Base-by-base conservation (phyloP, 352 stramenopile species). In the Pythium aphanidermatum region DNA sequence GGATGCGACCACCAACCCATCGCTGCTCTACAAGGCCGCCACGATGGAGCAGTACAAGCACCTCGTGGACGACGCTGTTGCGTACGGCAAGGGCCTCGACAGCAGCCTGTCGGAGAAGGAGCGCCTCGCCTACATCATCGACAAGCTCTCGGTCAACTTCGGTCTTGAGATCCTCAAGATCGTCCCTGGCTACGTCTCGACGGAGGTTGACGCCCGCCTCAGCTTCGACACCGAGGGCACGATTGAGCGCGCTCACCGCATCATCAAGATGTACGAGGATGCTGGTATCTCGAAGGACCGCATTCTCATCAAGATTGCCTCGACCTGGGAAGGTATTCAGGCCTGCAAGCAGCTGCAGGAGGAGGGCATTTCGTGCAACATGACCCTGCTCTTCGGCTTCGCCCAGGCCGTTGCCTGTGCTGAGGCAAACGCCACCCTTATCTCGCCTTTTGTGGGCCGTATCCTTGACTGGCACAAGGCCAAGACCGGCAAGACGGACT, bases 1-100 rank as follows among this genome's bases (percentile, higher is more conserved):
- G 70, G 96, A 99, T 82, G 97, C 97, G 29, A 99, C 96, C 9
- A 99, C 97, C 19, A 99, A 99, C 74, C 97, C 97, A 33, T 98
- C 86, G 60, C 79, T 99, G 35, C 95, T 99, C 35, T 98, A 97
- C 84, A 99, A 99, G 65, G 96, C 97, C 19, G 92, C 96, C 25
- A 73, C 72, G 30, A 97, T 98, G 75, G 71, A 92, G 46, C 83
- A 98, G 70, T 99, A 99, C 76, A 70, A 80, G 26, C 65, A 90
- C 35, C 87, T 99, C 14, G 89, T 99, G 26, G 82, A 98, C 52
- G 93, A 98, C 58, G 96, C 96, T 32, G 79, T 99, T 17, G 61
- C 65, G 17, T 98, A 97, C 64, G 92, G 85, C 47, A 96, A 96
- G 65, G 68, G 56, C 7, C 58, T 86, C 32, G 65, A 76, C 24